A percentile compares a stretch with the other conserved stretches of the same genome.
Evolutionary conservation across 352 stramenopile genomes (phyloP).

Genomic region (Hyaloperonospora brassicae): DNA sequence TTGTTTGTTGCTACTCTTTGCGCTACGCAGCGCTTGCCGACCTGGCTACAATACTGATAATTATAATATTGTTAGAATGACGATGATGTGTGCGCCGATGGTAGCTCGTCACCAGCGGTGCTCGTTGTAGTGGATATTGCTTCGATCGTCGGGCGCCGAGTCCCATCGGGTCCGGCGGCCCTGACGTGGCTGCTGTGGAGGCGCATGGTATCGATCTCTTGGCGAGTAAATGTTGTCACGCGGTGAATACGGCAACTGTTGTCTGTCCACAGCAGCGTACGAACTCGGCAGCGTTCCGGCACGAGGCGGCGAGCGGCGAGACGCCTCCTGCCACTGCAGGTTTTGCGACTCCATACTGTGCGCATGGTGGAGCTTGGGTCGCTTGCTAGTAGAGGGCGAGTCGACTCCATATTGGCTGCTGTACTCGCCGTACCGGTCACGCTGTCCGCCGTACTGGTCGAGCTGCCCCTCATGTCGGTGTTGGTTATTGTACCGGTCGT

Average conservation of each 20-base stretch:
- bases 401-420: slow-evolving; percentile 11
- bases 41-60: slow-evolving; percentile 24
- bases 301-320: slow-evolving; percentile 23
- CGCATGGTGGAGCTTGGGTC: slow-evolving; percentile 52
- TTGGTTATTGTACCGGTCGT: slow-evolving; percentile 26
- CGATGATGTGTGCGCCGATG: background rate
- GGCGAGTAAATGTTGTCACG: slow-evolving; percentile 19
- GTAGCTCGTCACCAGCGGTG: slow-evolving; percentile 22
- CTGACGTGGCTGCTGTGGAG: slow-evolving; percentile 12
- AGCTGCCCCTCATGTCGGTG: slow-evolving; percentile 14
- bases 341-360: slow-evolving; percentile 51
- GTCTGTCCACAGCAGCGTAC: slow-evolving; percentile 29
- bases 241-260: slow-evolving; percentile 20
- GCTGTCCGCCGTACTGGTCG: slow-evolving; percentile 16
- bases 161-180: slow-evolving; percentile 29
- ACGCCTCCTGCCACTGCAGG: slow-evolving; percentile 28
- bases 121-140: slow-evolving; percentile 21
- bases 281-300: slow-evolving; percentile 4
- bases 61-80: slow-evolving; percentile 38
- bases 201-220: slow-evolving; percentile 24
- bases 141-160: slow-evolving; percentile 30
- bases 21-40: slow-evolving; percentile 24
- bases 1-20: slow-evolving; percentile 28
- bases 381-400: slow-evolving; percentile 35
- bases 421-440: slow-evolving; percentile 1